Evolutionary conservation across 1,284 basidiomycete species (phyloP).

Genomic region (Neolentinus lepideus): DNA sequence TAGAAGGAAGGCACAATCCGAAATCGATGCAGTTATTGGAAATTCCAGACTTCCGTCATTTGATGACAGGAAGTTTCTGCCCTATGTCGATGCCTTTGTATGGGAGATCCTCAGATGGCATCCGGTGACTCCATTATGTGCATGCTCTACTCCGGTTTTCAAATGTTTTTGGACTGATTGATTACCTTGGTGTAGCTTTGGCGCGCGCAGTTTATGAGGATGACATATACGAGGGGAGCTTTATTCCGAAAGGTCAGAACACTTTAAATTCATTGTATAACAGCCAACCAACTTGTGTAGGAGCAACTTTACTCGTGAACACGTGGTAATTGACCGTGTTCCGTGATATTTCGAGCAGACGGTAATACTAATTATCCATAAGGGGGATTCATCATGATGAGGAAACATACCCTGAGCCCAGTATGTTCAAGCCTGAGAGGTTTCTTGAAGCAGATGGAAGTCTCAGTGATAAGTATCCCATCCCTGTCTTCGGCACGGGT

Average conservation of each 20-base stretch:
- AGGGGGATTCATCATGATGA: background rate
- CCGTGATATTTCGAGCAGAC: background rate
- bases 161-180: background rate
- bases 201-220: background rate
- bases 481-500: background rate
- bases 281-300: background rate
- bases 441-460: background rate
- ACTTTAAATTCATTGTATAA: background rate
- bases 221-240: background rate
- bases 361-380: background rate
- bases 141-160: background rate
- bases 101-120: background rate
- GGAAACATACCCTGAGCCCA: background rate
- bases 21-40: background rate
- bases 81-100: background rate
- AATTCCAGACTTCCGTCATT: background rate
- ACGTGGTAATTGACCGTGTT: background rate
- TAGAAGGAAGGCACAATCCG: background rate
- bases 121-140: background rate
- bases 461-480: background rate
- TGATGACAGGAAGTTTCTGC: background rate
- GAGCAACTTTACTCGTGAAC: background rate
- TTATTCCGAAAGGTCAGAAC: background rate
- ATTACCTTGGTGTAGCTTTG: background rate
- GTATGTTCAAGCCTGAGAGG: background rate